Percentiles rank a stretch among this genome's conserved stretches.
These are phyloP conservation scores for Marasmius tenuissimus DNA, from an alignment of 1,284 basidiomycete genomes.

Conservation along the genomic window DNA sequence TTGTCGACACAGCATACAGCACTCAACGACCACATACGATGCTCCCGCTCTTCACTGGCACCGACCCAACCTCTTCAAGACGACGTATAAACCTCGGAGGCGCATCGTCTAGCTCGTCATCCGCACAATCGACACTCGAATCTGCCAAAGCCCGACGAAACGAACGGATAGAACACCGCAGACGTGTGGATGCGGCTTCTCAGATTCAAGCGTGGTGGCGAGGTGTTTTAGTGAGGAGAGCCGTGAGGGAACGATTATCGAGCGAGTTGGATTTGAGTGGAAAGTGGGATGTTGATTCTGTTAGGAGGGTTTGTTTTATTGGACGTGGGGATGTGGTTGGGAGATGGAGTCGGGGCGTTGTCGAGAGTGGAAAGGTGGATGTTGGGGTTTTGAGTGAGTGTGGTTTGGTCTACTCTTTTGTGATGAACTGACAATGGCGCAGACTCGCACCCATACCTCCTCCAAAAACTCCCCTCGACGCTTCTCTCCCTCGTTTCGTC, in stretches of 20 bases:
- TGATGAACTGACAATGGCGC: neutral
- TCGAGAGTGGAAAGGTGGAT: slow-evolving; percentile 14
- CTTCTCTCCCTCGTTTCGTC: neutral
- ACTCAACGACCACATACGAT: slow-evolving; percentile 2
- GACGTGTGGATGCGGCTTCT: slow-evolving; percentile 54
- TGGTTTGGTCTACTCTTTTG: too few relatives aligned
- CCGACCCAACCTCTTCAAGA: slow-evolving; percentile 38
- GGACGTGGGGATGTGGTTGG: slow-evolving; percentile 49
- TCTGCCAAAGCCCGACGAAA: slow-evolving; percentile 58
- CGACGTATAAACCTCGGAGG: slow-evolving; percentile 80
- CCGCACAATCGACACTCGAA: slow-evolving; percentile 57
- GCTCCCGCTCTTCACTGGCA: slow-evolving; percentile 37
- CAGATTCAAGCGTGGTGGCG: slow-evolving; percentile 73
- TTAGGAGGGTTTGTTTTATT: slow-evolving; percentile 58
- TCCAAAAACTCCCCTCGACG: neutral
- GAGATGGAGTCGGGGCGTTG: slow-evolving; percentile 50
- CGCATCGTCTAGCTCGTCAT: slow-evolving; percentile 41
- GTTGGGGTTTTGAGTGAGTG: neutral
- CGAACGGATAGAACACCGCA: slow-evolving; percentile 56
- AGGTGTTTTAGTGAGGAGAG: slow-evolving; percentile 40
- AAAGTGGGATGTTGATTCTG: slow-evolving; percentile 33
- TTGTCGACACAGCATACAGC: neutral
- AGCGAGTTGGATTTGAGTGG: slow-evolving; percentile 43
- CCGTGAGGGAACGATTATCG: slow-evolving; percentile 42
- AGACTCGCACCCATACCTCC: neutral